These are phyloP conservation scores for Chenopodium quinoa DNA, from an alignment of 148 eudicot species.

Conservation along the genomic window DNA sequence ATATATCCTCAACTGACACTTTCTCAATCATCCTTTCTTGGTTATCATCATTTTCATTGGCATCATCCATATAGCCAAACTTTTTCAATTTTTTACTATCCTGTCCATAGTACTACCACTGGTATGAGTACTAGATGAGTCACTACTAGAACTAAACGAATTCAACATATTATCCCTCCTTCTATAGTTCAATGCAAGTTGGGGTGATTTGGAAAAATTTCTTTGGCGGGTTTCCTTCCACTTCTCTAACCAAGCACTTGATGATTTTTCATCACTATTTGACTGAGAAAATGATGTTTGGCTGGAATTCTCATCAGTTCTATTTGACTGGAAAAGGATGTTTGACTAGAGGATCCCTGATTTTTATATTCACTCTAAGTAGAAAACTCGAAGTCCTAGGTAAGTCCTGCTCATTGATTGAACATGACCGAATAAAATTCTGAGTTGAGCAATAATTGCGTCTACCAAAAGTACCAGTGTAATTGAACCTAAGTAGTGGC, in stretches of 20 bases:
- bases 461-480: conserved; percentile 31
- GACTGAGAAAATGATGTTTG: conserved; percentile 23
- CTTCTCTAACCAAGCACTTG: conserved; percentile 67
- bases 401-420: conserved; percentile 27
- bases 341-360: conserved; percentile 19
- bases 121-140: conserved; percentile 24
- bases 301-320: conserved; percentile 14
- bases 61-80: conserved; percentile 76
- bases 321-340: conserved; percentile 16
- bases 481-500: conserved; percentile 55
- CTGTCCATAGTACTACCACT: conserved; percentile 88
- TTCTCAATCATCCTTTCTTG: conserved; percentile 52
- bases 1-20: conserved; percentile 91
- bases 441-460: conserved; percentile 25
- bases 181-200: conserved; percentile 45
- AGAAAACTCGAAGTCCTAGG: conserved; percentile 29
- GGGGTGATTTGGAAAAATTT: conserved; percentile 41
- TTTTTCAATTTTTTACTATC: conserved; percentile 82
- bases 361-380: conserved; percentile 18
- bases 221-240: conserved; percentile 57
- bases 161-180: conserved; percentile 21
- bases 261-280: conserved; percentile 24
- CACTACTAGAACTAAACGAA: conserved; percentile 35
- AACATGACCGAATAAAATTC: conserved; percentile 24
- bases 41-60: conserved; percentile 40